phyloP scores from a whole-genome alignment of 371 early-diverging fungal genomes.

The Thermomucor indicae-seudaticae region DNA sequence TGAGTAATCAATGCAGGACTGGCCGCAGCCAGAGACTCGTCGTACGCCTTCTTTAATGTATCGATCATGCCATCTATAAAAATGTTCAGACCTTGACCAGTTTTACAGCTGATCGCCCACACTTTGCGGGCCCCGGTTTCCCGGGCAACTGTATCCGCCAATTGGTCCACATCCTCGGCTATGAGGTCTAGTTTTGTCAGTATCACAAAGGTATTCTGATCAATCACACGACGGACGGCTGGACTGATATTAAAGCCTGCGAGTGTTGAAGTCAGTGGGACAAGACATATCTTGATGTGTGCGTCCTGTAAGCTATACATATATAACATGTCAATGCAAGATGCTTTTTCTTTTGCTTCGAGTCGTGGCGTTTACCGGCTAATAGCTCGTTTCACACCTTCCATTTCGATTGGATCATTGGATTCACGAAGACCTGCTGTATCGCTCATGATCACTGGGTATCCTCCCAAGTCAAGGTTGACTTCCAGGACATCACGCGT shows the following conservation, averaged over 20 bases:
- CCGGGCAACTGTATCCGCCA: not conserved
- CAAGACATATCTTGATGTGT: constrained; percentile 50
- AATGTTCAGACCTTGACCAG: constrained; percentile 53
- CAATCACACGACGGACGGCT: constrained; percentile 40
- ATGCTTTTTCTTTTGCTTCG: not conserved
- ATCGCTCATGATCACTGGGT: constrained; percentile 70
- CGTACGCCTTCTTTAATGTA: constrained; percentile 55
- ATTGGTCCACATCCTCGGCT: constrained; percentile 3
- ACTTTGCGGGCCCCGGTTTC: constrained; percentile 17
- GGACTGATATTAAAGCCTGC: constrained; percentile 44
- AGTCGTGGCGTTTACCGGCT: constrained; percentile 21
- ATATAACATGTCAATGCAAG: constrained; percentile 3
- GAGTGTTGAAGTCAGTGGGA: constrained; percentile 22
- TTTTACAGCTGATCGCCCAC: constrained; percentile 62
- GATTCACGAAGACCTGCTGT: constrained; percentile 75
- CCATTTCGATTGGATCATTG: constrained; percentile 64
- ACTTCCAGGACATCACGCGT: constrained; percentile 79
- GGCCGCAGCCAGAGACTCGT: constrained; percentile 30
- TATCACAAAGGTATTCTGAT: constrained; percentile 57
- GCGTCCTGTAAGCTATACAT: constrained; percentile 23
- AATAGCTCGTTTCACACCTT: constrained; percentile 69
- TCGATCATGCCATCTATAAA: constrained; percentile 53
- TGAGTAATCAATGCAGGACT: constrained; percentile 60
- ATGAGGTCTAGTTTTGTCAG: constrained; percentile 65
- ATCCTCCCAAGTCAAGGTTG: constrained; percentile 71